Evolutionary conservation across 2,329 filamentous ascomycete genomes (phyloP).

Genomic region (Rutstroemia sp.): DNA sequence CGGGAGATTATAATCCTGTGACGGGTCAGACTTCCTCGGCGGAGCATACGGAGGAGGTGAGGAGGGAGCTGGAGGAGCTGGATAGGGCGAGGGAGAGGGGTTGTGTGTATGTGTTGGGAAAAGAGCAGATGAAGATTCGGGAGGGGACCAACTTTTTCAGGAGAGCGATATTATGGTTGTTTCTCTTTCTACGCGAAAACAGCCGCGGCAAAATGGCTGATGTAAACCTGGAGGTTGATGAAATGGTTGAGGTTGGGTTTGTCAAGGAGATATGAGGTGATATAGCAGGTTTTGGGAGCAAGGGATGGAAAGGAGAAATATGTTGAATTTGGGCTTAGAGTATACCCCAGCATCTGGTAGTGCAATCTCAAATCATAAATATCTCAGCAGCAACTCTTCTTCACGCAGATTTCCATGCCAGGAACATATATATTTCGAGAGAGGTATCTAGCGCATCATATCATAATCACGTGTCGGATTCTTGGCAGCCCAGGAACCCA

Average conservation of each 20-base stretch:
- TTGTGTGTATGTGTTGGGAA: conserved; percentile 51
- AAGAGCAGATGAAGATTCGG: conserved; percentile 50
- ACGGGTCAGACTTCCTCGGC: neutral
- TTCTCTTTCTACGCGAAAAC: conserved; percentile 60
- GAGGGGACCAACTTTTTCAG: conserved; percentile 34
- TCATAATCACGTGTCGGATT: too few species aligned
- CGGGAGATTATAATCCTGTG: conserved; percentile 28
- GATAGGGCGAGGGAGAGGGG: conserved; percentile 38
- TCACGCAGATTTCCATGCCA: too few species aligned
- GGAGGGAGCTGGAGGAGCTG: conserved; percentile 32
- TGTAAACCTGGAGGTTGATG: conserved; percentile 49
- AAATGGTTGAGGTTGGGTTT: conserved; percentile 61
- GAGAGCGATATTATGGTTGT: conserved; percentile 42
- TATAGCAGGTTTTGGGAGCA: too few species aligned
- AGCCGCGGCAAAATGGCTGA: conserved; percentile 59
- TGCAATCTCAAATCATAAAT: too few species aligned
- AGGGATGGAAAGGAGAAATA: too few species aligned
- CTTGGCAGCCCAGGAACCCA: too few species aligned
- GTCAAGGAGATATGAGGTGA: conserved; percentile 51
- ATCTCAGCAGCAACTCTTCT: too few species aligned
- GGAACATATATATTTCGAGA: too few species aligned
- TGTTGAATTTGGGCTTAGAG: too few species aligned
- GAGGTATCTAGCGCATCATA: too few species aligned
- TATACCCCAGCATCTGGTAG: too few species aligned
- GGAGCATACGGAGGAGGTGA: conserved; percentile 20